Conservation (phyloP, 306 rosid genomes). For the Cucurbita argyrosperma region DNA sequence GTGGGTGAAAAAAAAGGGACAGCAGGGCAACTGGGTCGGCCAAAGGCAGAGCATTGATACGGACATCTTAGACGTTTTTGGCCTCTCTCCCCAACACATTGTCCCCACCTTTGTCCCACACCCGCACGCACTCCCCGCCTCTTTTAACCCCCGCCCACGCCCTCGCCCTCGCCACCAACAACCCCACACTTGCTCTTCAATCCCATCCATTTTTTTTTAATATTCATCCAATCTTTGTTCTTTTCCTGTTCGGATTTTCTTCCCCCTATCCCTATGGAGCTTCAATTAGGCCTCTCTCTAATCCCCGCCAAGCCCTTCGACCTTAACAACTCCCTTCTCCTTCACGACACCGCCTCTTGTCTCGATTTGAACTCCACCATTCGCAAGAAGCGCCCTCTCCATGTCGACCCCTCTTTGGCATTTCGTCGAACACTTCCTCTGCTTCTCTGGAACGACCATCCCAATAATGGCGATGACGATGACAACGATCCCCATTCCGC, state of each 20-base stretch:
- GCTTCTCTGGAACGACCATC: slow-evolving; percentile 35
- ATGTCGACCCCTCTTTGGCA: not conserved
- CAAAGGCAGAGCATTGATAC: slow-evolving; percentile 35
- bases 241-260: slow-evolving; percentile 4
- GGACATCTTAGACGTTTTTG: slow-evolving; percentile 26
- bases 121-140: slow-evolving; percentile 1
- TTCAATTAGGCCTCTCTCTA: slow-evolving; percentile 59
- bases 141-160: not conserved
- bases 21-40: slow-evolving; percentile 26
- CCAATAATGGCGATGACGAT: slow-evolving; percentile 19
- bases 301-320: slow-evolving; percentile 20
- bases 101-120: slow-evolving; percentile 19
- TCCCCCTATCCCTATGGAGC: slow-evolving; percentile 53
- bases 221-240: not conserved
- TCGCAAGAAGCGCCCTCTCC: slow-evolving; percentile 27
- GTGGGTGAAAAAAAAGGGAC: slow-evolving; percentile 6
- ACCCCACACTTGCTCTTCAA: not conserved
- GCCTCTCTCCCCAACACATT: slow-evolving; percentile 29
- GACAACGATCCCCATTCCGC: slow-evolving; percentile 1
- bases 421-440: slow-evolving; percentile 47
- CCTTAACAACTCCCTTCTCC: slow-evolving; percentile 8
- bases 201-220: not conserved
- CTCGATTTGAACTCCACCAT: not conserved
- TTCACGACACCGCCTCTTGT: not conserved
- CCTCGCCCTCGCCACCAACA: not conserved